phyloP scores from a whole-genome alignment of 2,329 filamentous ascomycete genomes.

The Pyrenophora seminiperda region DNA sequence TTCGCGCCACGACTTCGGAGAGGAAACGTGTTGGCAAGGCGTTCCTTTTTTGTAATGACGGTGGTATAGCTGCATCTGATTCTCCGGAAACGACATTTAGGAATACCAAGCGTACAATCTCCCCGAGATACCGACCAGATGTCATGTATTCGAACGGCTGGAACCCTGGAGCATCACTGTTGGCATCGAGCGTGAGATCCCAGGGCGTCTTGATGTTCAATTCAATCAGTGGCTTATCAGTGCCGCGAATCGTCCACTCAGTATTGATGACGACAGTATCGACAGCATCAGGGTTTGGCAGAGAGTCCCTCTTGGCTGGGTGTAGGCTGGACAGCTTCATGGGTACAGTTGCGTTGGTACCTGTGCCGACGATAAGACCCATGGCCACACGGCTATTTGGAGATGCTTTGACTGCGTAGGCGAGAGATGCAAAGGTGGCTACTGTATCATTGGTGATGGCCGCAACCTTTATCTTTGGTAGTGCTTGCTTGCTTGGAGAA shows the following conservation, averaged over 20 bases:
- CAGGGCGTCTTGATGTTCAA: slow-evolving; percentile 70
- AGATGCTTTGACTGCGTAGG: slow-evolving; percentile 69
- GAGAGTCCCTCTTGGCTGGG: slow-evolving; percentile 60
- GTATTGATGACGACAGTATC: slow-evolving; percentile 79
- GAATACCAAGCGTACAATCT: slow-evolving; percentile 73
- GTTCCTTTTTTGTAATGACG: slow-evolving; percentile 62
- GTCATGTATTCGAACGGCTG: slow-evolving; percentile 88
- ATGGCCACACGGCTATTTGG: slow-evolving; percentile 70
- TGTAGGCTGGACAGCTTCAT: slow-evolving; percentile 68
- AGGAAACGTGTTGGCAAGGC: slow-evolving; percentile 74
- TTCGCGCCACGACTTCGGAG: slow-evolving; percentile 66
- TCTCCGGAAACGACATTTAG: slow-evolving; percentile 63
- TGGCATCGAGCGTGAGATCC: slow-evolving; percentile 70
- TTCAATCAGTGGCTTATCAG: slow-evolving; percentile 68
- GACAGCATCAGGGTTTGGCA: slow-evolving; percentile 48
- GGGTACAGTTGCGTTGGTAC: slow-evolving; percentile 79
- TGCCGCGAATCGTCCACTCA: slow-evolving; percentile 81
- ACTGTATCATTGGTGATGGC: slow-evolving; percentile 85
- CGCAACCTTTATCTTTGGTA: slow-evolving; percentile 69
- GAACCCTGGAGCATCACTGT: slow-evolving; percentile 73
- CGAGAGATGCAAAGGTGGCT: slow-evolving; percentile 76
- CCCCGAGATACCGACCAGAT: slow-evolving; percentile 75
- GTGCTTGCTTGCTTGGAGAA: slow-evolving; percentile 36
- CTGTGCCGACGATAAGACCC: slow-evolving; percentile 81
- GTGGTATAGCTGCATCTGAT: slow-evolving; percentile 57